Evolutionary conservation across 2,329 filamentous ascomycete species (phyloP), one percentile per base, ranked within the genome.

Genomic region (Apiospora koreana): DNA sequence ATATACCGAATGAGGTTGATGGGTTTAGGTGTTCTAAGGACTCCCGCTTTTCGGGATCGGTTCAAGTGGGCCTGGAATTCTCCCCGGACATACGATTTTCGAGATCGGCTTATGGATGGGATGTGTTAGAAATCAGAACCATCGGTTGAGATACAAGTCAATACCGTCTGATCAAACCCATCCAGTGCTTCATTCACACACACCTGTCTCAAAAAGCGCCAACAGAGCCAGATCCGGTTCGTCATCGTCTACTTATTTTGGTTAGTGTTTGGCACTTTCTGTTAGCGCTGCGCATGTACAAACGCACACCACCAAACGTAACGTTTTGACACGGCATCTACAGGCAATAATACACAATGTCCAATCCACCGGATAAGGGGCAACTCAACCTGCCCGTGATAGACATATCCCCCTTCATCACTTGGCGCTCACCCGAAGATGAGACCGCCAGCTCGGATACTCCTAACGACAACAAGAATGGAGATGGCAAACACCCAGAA

Each of bases 341-440:
- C 50, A 58, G 8, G 25, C 38, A 41, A 41, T 41, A 38, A 31
- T 25, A n/a, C 48, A 54, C 16, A 16, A 62, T 62, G 54, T 38
- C 54, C 18, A 12, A n/a, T 14, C 35, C 31, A 38, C 54, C 31
- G 28, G 12, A 38, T 23, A 35, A 31, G 54, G 54, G 31, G 18
- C 54, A 46, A 14, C 66, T 68, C 45, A 68, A 54, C 45, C 66
- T 68, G 43, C 66, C 66, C n/a, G 66, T 54, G 1, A 68, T 68
- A 2, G 66, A 68, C 45, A 68, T 68, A 21, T 68, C 66, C 6
- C 31, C 66, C 21, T 68, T 68, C 31, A 68, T 68, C 42, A 38
- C 43, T 10, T 68, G 66, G 66, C 12, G 12, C n/a, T 25, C 28
- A 3, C 18, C 28, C 4, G 66, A 38, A 31, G 21, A 12, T 3